phyloP scores from a whole-genome alignment of 331 rosid genomes.

The Stylosanthes scabra region DNA sequence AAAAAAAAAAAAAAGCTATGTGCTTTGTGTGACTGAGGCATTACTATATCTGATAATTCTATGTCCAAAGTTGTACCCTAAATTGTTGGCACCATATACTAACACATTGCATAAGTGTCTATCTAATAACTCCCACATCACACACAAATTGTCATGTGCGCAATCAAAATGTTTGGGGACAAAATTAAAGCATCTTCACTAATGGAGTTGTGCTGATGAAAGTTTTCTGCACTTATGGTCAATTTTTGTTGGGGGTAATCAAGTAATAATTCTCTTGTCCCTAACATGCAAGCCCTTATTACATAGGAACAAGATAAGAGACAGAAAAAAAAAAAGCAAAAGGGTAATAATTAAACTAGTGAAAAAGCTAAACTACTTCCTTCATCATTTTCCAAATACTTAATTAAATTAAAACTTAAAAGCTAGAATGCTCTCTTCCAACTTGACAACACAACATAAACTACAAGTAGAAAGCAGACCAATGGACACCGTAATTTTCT shows the following conservation, averaged over 20 bases:
- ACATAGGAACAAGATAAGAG: conserved; percentile 40
- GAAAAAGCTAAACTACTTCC: conserved; percentile 32
- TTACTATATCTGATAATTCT: conserved; percentile 25
- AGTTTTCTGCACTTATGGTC: conserved; percentile 26
- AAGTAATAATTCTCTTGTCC: conserved; percentile 37
- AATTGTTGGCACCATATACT: conserved; percentile 31
- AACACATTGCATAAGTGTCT: conserved; percentile 32
- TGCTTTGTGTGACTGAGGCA: conserved; percentile 26
- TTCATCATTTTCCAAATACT: conserved; percentile 44
- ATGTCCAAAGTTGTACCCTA: conserved; percentile 43
- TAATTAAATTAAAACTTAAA: not conserved
- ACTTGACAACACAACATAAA: conserved; percentile 38
- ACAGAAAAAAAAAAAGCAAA: conserved; percentile 27
- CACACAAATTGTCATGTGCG: conserved; percentile 41
- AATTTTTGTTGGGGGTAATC: conserved; percentile 44
- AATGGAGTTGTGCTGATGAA: conserved; percentile 28
- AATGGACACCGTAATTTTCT: conserved; percentile 31
- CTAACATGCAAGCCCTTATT: conserved; percentile 30
- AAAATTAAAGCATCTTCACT: conserved; percentile 28
- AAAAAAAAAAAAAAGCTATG: too few relatives aligned
- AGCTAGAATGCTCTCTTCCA: conserved; percentile 34
- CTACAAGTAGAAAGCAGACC: conserved; percentile 29
- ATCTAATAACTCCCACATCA: conserved; percentile 20
- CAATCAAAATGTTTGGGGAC: conserved; percentile 44
- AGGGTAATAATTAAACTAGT: conserved; percentile 31